Evolutionary conservation across 78 protist genomes (phyloP), one percentile per base, ranked within the genome.

Genomic region (Planoprotostelium fungivorum): DNA sequence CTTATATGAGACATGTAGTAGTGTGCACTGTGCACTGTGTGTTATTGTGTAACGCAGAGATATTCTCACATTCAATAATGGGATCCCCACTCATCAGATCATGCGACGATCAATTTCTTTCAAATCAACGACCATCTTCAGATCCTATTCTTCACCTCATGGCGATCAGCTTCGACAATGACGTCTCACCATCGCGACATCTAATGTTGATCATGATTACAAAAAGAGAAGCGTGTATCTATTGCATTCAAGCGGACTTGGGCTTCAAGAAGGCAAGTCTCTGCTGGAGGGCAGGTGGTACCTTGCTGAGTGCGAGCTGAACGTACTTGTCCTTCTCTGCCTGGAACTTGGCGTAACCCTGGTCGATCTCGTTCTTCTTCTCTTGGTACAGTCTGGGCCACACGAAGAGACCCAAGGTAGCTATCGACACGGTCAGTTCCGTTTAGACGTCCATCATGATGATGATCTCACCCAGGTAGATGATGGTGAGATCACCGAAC

Each of bases 381-480:
- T 51, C 73, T 51, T 51, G 73, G 73, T 51, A 51, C 31, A 51
- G 73, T 51, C 73, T 51, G 73, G 73, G 73, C 73, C 73, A 51
- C 31, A 51, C 73, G 73, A 51, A 51, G 16, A 51, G 73, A 25
- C 73, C 73, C 73, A 51, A 51, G 16, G 16, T 16, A 16, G 73
- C 73, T 51, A 16, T 25, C 5, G 73, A 51, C 5, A 25, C 5
- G 5, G 73, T 25, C 5, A 25, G 16, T 51, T 51, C n/a, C n/a
- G n/a, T 51, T 51, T 51, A 5, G 16, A 51, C 73, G 16, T 25
- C 5, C 5, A 51, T 25, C 31, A 51, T 51, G 5, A 16, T 51
- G 5, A 25, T 51, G 5, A 25, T 51, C 73, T 51, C 16, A 51
- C 73, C 73, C 31, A 51, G 73, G 73, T 51, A 51, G 73, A 51